Evolutionary conservation across 345 rosid genomes (phyloP).

Genomic region (Arabis alpina): DNA sequence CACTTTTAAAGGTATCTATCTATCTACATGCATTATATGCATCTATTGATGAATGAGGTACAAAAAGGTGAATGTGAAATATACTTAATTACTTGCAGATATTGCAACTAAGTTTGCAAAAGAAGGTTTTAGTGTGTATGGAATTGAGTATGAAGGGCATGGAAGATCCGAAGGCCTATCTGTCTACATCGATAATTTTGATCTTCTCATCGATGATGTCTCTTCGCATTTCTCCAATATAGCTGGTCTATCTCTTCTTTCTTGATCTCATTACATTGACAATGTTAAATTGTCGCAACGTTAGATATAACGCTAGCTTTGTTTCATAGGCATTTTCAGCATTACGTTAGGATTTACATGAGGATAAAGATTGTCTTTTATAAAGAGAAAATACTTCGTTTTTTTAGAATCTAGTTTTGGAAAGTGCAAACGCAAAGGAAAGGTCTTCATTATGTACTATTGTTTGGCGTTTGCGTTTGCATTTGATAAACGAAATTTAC

Average conservation of each 20-base stretch:
- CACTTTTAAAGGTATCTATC: conserved; percentile 80
- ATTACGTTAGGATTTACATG: conserved; percentile 1
- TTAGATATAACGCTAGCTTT: neutral
- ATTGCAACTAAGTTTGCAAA: conserved; percentile 65
- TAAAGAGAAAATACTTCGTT: neutral
- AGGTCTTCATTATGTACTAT: neutral
- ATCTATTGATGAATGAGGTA: neutral
- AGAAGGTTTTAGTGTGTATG: conserved; percentile 74
- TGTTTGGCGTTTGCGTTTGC: neutral
- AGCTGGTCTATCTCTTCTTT: conserved; percentile 51
- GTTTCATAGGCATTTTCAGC: neutral
- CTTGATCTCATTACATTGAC: conserved; percentile 9
- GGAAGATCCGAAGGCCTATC: conserved; percentile 77
- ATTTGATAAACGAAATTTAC: neutral
- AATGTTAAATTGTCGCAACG: conserved; percentile 9
- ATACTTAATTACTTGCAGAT: conserved; percentile 47
- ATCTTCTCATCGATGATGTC: conserved; percentile 65
- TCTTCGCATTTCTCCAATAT: conserved; percentile 54
- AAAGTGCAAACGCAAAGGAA: neutral
- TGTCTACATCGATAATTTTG: conserved; percentile 57
- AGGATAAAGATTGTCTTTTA: neutral
- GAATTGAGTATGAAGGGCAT: conserved; percentile 94
- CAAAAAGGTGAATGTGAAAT: conserved; percentile 11
- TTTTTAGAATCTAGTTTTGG: neutral
- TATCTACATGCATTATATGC: too few species aligned